These are phyloP conservation scores for Candida golubevii DNA, from an alignment of 805 yeast species.

Conservation along the genomic window DNA sequence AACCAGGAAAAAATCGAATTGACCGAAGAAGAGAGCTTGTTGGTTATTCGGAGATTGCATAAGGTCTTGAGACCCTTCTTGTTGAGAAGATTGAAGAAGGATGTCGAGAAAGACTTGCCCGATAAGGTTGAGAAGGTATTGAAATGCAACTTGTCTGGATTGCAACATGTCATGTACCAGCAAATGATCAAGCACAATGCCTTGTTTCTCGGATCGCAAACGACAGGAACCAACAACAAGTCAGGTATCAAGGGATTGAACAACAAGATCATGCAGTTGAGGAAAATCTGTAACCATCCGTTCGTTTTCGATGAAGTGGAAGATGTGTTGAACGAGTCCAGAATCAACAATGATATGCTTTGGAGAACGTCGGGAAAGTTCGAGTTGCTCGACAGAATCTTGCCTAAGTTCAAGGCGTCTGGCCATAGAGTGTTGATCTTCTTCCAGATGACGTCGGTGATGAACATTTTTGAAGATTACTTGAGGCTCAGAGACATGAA, in stretches of 20 bases:
- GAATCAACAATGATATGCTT: constrained; percentile 58
- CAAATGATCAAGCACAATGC: constrained; percentile 75
- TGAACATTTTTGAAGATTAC: constrained; percentile 88
- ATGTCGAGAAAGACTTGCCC: constrained; percentile 82
- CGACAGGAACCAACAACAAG: constrained; percentile 46
- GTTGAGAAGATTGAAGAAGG: constrained; percentile 78
- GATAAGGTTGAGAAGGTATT: constrained; percentile 79
- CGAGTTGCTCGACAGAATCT: constrained; percentile 67
- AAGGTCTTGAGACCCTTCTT: constrained; percentile 83
- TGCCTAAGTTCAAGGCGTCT: constrained; percentile 68
- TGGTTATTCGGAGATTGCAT: constrained; percentile 80
- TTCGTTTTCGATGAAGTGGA: constrained; percentile 84
- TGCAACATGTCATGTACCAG: constrained; percentile 66
- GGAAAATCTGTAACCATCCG: constrained; percentile 85
- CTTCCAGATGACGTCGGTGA: constrained; percentile 86
- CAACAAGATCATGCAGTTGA: constrained; percentile 79
- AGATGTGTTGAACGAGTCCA: constrained; percentile 58
- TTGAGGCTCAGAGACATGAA: constrained; percentile 61
- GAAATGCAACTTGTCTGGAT: constrained; percentile 71
- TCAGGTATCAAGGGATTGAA: constrained; percentile 73
- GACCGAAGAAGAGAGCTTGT: constrained; percentile 80
- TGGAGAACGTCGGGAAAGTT: constrained; percentile 82
- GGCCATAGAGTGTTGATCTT: constrained; percentile 80
- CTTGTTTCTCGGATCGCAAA: constrained; percentile 60
- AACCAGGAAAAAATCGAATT: constrained; percentile 74